Base-by-base conservation (phyloP, 2,329 filamentous ascomycete genomes). In the Geosmithia morbida region DNA sequence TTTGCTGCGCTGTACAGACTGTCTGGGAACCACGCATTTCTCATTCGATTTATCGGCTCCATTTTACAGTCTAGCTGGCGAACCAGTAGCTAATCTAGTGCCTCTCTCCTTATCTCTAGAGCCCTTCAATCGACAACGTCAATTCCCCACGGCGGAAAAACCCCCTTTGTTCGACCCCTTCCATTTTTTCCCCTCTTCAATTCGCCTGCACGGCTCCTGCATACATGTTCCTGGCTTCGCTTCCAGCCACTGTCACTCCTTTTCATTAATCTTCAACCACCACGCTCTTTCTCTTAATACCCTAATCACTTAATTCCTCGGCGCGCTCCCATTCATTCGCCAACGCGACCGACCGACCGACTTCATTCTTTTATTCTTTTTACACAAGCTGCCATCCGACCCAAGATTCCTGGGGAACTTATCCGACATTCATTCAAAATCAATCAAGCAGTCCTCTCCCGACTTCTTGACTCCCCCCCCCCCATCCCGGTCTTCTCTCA, bases 211-310 rank as follows among this genome's bases (percentile, higher is more conserved):
- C 56, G 22, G 46, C 43, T 54, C 56, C 53, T 58, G 56, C 52
- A 54, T 61, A 52, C 66, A 68, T 69, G 65, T 64, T 65, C 60
- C 62, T 63, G 65, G 66, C 66, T 63, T 63, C 61, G 55, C 61
- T 64, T 62, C 65, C 66, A 67, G 68, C 71, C 71, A 70, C 64
- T 59, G 70, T 74, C 75, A 74, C 69, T 79, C 73, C 64, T 78
- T 78, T 69, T 57, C 53, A 55, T 61, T 63, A 59, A 51, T 56
- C 57, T 69, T 71, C 68, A 69, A 26, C 53, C 45, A 37, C 33
- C 66, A 75, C 74, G 62, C 67, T 77, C 74, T 16, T 44, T 41
- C 19, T 5, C 56, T 77, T 77, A 77, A 77, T 77, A 71, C 57
- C 59, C 60, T 77, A 76, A 75, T 71, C 66, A 59, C 66, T 60